phyloP scores from a whole-genome alignment of 2,329 filamentous ascomycete genomes.

The Lachnellula subtilissima region DNA sequence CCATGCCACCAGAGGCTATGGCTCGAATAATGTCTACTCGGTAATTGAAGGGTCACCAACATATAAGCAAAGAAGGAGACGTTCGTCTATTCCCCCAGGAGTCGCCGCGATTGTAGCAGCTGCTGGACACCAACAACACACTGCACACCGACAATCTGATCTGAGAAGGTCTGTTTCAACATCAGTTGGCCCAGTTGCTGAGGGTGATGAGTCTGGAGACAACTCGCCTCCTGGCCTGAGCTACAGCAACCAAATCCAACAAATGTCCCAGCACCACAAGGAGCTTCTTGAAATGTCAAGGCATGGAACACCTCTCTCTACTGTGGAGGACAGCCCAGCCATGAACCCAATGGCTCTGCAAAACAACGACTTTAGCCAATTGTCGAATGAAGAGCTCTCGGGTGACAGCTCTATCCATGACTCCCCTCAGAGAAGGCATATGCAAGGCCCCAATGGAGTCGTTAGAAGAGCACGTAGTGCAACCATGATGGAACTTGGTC shows the following conservation, averaged over 20 bases:
- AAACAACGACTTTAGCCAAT: conserved; percentile 62
- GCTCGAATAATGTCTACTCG: conserved; percentile 77
- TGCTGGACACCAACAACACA: conserved; percentile 46
- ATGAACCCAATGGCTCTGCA: conserved; percentile 66
- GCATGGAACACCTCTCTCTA: conserved; percentile 84
- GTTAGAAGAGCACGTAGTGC: conserved; percentile 88
- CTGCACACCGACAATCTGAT: conserved; percentile 78
- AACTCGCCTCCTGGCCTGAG: conserved; percentile 75
- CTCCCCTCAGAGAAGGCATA: conserved; percentile 57
- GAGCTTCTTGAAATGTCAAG: conserved; percentile 80
- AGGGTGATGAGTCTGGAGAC: conserved; percentile 72
- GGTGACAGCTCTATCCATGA: conserved; percentile 55
- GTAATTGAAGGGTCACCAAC: conserved; percentile 97
- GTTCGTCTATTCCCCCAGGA: conserved; percentile 84
- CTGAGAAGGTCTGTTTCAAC: conserved; percentile 84
- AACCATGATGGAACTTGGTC: conserved; percentile 92
- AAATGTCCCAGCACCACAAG: conserved; percentile 65
- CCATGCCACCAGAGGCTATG: conserved; percentile 61
- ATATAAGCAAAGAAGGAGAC: conserved; percentile 93
- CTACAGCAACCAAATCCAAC: conserved; percentile 64
- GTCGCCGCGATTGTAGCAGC: conserved; percentile 63
- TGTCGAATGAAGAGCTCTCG: conserved; percentile 58
- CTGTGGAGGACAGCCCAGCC: conserved; percentile 75
- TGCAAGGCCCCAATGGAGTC: conserved; percentile 68
- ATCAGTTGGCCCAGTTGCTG: conserved; percentile 76